Percentiles rank a stretch among this genome's conserved stretches.
Conservation (phyloP, 208 protist species). For the Tetramitus jugosus region DNA sequence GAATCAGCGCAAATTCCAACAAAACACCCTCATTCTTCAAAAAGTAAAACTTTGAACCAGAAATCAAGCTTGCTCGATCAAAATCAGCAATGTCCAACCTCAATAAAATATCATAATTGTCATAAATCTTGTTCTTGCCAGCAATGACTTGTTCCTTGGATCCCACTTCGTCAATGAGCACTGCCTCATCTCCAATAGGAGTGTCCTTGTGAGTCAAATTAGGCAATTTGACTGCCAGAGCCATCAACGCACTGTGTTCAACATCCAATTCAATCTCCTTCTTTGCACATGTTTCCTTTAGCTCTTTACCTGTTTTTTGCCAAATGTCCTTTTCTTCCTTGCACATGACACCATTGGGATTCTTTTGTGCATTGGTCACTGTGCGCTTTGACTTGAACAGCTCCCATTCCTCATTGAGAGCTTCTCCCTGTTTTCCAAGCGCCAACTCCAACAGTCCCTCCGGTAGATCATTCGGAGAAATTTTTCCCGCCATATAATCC, state of each 20-base stretch:
- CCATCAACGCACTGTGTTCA: neutral
- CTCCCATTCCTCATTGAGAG: too few relatives aligned
- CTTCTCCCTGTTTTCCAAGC: too few relatives aligned
- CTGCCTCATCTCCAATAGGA: neutral
- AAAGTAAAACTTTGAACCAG: constrained; percentile 37
- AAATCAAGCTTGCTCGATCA: constrained; percentile 16
- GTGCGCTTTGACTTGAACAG: too few relatives aligned
- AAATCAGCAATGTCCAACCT: neutral
- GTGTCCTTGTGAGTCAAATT: neutral
- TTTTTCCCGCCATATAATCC: too few relatives aligned
- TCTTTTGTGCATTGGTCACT: too few relatives aligned
- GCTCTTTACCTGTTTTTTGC: neutral
- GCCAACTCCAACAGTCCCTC: too few relatives aligned
- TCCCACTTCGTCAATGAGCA: neutral
- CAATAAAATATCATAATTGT: constrained; percentile 12
- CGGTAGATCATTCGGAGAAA: too few relatives aligned
- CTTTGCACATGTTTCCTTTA: neutral
- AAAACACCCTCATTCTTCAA: constrained; percentile 49
- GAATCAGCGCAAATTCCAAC: constrained; percentile 52
- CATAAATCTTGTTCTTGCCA: neutral
- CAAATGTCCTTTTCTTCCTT: neutral
- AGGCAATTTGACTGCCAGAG: neutral
- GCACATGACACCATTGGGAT: neutral
- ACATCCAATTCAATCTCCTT: neutral
- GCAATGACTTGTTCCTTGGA: neutral